Evolutionary conservation across 139 green algal species (phyloP).

Genomic region (Tetradesmus obliquus): DNA sequence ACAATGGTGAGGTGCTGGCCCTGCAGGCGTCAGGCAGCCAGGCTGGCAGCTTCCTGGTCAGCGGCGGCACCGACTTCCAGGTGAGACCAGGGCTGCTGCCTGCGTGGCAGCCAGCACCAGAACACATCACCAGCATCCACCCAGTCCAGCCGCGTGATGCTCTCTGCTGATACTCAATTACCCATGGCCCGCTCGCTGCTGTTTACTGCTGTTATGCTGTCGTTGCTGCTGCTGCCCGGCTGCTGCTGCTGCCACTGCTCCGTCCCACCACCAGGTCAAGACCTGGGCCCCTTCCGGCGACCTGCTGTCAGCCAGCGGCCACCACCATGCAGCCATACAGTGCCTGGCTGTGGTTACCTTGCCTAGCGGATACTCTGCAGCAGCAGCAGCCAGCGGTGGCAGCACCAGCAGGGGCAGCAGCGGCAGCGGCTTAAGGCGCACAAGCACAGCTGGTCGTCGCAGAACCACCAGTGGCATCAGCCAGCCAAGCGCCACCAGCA

Average conservation of each 20-base stretch:
- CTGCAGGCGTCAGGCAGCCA: neutral
- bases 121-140: neutral
- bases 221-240: neutral
- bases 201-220: too few relatives aligned
- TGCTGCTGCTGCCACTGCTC: neutral
- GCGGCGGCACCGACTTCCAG: slow-evolving; percentile 48
- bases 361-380: neutral
- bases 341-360: neutral
- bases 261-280: slow-evolving; percentile 33
- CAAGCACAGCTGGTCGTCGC: neutral
- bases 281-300: slow-evolving; percentile 36
- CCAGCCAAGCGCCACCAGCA: neutral
- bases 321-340: slow-evolving; percentile 39
- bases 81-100: neutral
- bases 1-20: slow-evolving; percentile 41
- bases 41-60: slow-evolving; percentile 24
- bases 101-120: neutral
- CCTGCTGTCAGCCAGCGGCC: slow-evolving; percentile 34
- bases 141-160: too few relatives aligned
- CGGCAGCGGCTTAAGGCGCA: neutral
- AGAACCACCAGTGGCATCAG: neutral
- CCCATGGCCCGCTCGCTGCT: too few relatives aligned
- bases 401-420: slow-evolving; percentile 33
- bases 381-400: neutral
- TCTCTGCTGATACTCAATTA: too few relatives aligned